phyloP scores from a whole-genome alignment of 2,329 filamentous ascomycete species.

The Tolypocladium capitatum region DNA sequence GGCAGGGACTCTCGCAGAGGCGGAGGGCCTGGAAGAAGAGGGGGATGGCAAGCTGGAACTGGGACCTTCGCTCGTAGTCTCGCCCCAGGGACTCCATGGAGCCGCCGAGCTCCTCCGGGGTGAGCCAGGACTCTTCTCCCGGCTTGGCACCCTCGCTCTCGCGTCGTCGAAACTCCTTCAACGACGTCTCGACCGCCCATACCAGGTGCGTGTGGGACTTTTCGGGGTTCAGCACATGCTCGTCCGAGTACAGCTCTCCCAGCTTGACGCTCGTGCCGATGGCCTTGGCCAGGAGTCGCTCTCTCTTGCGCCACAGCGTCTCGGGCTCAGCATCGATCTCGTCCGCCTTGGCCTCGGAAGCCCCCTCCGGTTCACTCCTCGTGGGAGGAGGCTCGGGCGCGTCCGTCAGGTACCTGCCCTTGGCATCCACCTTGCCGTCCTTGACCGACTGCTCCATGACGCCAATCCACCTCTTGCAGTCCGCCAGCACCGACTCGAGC shows the following conservation, averaged over 20 bases:
- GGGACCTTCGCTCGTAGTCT: constrained; percentile 59
- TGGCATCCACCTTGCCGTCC: constrained; percentile 31
- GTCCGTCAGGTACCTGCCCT: constrained; percentile 18
- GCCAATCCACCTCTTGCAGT: constrained; percentile 51
- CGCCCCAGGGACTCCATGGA: constrained; percentile 63
- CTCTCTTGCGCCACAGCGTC: constrained; percentile 43
- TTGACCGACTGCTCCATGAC: constrained; percentile 35
- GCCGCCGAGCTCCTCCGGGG: constrained; percentile 57
- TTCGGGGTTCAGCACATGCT: constrained; percentile 61
- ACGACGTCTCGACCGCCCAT: constrained; percentile 67
- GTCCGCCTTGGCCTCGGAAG: background rate
- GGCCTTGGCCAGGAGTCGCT: constrained; percentile 57
- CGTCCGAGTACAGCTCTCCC: constrained; percentile 66
- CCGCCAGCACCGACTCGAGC: constrained; percentile 59
- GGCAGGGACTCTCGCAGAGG: constrained; percentile 54
- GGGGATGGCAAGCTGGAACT: constrained; percentile 71
- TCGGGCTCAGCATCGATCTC: constrained; percentile 17
- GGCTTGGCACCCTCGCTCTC: constrained; percentile 54
- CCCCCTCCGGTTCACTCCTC: background rate
- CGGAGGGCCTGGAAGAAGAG: constrained; percentile 76
- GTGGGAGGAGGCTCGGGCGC: background rate
- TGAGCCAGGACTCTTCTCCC: constrained; percentile 60
- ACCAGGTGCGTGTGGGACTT: constrained; percentile 60
- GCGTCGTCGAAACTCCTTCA: constrained; percentile 61
- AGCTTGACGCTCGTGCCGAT: constrained; percentile 72